These are phyloP conservation scores for Stachybotrys elegans DNA, from an alignment of 2,329 filamentous ascomycete species.

Conservation along the genomic window DNA sequence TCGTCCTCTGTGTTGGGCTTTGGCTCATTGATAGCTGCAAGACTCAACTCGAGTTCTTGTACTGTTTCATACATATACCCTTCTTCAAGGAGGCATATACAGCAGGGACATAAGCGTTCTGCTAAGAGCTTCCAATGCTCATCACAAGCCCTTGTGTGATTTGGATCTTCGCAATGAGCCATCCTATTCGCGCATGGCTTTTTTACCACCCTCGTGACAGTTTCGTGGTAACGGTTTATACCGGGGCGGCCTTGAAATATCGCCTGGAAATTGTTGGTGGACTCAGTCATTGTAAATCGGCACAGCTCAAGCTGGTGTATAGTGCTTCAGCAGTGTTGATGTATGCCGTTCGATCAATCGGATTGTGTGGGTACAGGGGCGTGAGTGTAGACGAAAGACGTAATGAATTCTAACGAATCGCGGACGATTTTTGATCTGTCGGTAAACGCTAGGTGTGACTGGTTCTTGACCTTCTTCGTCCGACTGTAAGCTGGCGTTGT, in stretches of 20 bases:
- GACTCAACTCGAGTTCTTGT: not conserved
- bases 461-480: too few relatives aligned
- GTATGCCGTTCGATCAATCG: not conserved
- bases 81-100: not conserved
- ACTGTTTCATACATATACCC: not conserved
- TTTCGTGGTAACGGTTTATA: not conserved
- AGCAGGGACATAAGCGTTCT: not conserved
- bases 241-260: not conserved
- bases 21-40: not conserved
- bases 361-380: not conserved
- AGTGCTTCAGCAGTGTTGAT: not conserved
- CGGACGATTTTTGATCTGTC: not conserved
- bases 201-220: not conserved
- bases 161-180: not conserved
- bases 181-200: not conserved
- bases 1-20: not conserved
- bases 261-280: not conserved
- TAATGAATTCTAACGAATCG: not conserved
- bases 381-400: not conserved
- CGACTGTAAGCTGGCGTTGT: too few relatives aligned
- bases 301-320: not conserved
- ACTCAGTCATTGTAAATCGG: not conserved
- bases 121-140: not conserved
- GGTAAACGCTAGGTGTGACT: not conserved
- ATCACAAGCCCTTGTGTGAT: not conserved